Conservation (phyloP, 2,329 filamentous ascomycete species). For the Colletotrichum melonis region DNA sequence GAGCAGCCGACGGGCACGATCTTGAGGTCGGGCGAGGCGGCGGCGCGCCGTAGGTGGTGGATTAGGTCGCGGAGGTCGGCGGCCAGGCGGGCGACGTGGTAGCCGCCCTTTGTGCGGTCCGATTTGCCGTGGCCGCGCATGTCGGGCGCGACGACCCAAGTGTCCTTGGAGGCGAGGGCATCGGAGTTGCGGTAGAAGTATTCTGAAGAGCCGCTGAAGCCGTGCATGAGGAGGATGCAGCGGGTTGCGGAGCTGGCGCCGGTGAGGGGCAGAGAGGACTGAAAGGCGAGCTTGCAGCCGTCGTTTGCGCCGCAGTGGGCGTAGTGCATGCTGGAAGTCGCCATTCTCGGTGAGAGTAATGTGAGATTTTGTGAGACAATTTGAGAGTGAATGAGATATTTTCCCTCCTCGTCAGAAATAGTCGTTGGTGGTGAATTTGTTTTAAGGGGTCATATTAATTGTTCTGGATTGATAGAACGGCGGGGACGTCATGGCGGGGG, state of each 20-base stretch:
- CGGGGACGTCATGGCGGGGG: conserved; percentile 25
- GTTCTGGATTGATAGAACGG: conserved; percentile 4
- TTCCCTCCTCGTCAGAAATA: background rate
- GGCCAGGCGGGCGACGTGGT: conserved; percentile 54
- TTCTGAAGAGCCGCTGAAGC: conserved; percentile 52
- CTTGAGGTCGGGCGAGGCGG: conserved; percentile 9
- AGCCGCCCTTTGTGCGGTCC: conserved; percentile 46
- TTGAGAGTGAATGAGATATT: background rate
- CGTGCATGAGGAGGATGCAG: conserved; percentile 52
- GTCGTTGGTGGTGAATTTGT: background rate
- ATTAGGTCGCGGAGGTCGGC: conserved; percentile 48
- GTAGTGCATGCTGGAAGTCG: conserved; percentile 43
- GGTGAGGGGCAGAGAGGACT: conserved; percentile 46
- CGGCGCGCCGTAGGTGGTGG: conserved; percentile 38
- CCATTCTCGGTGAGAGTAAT: background rate
- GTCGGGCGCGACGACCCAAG: conserved; percentile 52
- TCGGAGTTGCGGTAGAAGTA: conserved; percentile 51
- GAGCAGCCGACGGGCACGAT: conserved; percentile 52
- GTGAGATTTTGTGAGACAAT: background rate
- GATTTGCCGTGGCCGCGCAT: conserved; percentile 52
- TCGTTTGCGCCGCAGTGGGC: conserved; percentile 44
- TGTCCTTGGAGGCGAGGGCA: conserved; percentile 39
- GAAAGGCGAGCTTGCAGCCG: conserved; percentile 47
- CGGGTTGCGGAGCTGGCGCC: conserved; percentile 15
- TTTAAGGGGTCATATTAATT: background rate